Evolutionary conservation across 2,329 filamentous ascomycete genomes (phyloP), one percentile per base, ranked within the genome.

Genomic region (Pseudopithomyces maydicus): DNA sequence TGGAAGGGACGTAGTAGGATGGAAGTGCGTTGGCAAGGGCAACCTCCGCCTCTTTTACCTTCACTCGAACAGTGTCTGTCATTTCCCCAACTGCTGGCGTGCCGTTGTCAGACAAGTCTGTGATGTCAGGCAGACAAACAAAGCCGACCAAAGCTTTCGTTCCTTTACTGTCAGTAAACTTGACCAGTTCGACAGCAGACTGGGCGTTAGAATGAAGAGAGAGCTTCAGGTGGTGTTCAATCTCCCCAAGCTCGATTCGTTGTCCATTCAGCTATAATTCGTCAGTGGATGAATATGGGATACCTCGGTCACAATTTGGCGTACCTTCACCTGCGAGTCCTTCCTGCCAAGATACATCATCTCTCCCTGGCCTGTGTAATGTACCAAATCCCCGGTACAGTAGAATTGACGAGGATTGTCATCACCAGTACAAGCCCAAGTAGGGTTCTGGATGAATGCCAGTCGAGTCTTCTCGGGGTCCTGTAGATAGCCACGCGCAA

Each of bases 241-340:
- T 78, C 56, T 81, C 78, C 14, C 75, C 79, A 6, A 81, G 64
- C 55, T 81, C 79, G 43, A 81, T 76, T 0, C 79, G 75, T 55
- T 79, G 76, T 2, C 79, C 79, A 32, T 79, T 77, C 38, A 81
- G 65, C 66, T 79, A 33, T 8, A 17, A 2, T 32, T 10, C 3
- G 42, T 79, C 51, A 79, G 72, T 43, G n/a, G n/a, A n/a, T n/a
- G n/a, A n/a, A 45, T 70, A 66, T 35, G 41, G 7, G 51, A 14
- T 20, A 12, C 6, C 17, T 38, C 2, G 35, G 11, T 36, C 14
- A 35, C 26, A 32, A 41, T 23, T 14, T 23, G 12, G 20, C 63
- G 58, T 56, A 69, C 67, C 62, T 75, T 75, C 52, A 75, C 72
- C 43, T 74, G 72, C 39, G 62, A 71, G 49, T 75, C 73, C 49